Evolutionary conservation across 352 stramenopile genomes (phyloP), one percentile per base, ranked within the genome.

Genomic region (Globisporangium irregulare): DNA sequence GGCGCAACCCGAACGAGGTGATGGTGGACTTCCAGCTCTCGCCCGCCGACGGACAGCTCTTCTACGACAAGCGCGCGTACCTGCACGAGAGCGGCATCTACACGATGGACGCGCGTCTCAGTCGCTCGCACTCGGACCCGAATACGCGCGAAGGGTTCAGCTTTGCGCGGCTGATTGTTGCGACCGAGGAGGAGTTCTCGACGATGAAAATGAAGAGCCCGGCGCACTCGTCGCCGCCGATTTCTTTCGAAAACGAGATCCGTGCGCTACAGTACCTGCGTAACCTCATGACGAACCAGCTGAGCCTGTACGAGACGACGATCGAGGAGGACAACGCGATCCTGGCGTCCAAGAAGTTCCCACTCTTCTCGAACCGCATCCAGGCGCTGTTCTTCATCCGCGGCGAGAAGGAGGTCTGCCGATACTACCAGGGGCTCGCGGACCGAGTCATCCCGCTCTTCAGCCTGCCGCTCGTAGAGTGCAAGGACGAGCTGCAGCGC

Each of bases 1-100:
- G 97, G 0, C 97, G 97, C 72, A 99, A 98, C 90, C 97, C 97
- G 25, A 99, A 99, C 87, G 97, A 99, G 79, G 96, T 99, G 58
- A 87, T 93, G 70, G 84, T 95, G 10, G 84, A 93, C 57, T 77
- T 95, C n/a, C 80, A 94, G 69, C 72, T 96, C n/a, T 64, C 76
- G 4, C 68, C 75, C 1, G 64, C 69, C 0, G 86, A 91, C 61
- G 83, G 82, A 9, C 82, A 91, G 68, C 82, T 94, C 32, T 94
- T 89, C 68, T 95, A 92, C 72, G 84, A 94, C 76, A 93, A 91
- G 72, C 82, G 80, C 60, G 86, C 86, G 41, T 95, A 95, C 71
- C 73, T 95, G 29, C 83, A 95, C 43, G 87, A 95, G 62, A 92
- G 84, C 72, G 89, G 86, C 43, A 94, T 94, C 59, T 94, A 88